These are phyloP conservation scores for Alnus rubra DNA, from an alignment of 306 rosid genomes.

Conservation along the genomic window DNA sequence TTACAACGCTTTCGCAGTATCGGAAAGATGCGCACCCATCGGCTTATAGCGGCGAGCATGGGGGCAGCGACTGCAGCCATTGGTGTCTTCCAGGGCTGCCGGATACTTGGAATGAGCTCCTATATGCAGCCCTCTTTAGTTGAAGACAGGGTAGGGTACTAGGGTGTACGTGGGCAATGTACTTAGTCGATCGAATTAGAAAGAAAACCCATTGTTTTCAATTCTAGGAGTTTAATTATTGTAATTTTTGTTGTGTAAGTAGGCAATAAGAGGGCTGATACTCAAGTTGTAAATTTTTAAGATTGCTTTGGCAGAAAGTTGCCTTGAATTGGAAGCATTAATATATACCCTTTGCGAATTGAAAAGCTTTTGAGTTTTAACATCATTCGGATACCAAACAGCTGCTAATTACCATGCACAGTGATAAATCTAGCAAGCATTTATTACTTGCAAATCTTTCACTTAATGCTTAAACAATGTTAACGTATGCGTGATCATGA, in stretches of 20 bases:
- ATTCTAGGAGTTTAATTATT: not conserved
- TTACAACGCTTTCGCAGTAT: slow-evolving; percentile 70
- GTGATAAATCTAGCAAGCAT: too few species aligned
- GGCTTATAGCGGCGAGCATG: slow-evolving; percentile 51
- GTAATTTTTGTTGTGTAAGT: slow-evolving; percentile 38
- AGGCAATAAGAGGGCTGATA: slow-evolving; percentile 50
- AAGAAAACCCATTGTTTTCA: slow-evolving; percentile 29
- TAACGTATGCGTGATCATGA: too few species aligned
- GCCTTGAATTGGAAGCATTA: slow-evolving; percentile 30
- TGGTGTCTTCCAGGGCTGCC: slow-evolving; percentile 99
- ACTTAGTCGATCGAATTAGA: not conserved
- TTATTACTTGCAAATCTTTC: too few species aligned
- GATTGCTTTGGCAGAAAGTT: slow-evolving; percentile 37
- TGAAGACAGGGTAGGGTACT: slow-evolving; percentile 19
- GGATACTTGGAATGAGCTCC: slow-evolving; percentile 90
- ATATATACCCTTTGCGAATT: not conserved
- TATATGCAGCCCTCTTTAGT: slow-evolving; percentile 58
- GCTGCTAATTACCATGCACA: too few species aligned
- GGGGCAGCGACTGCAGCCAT: slow-evolving; percentile 78
- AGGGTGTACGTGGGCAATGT: not conserved
- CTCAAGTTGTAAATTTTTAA: slow-evolving; percentile 34
- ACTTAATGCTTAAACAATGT: too few species aligned
- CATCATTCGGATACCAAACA: too few species aligned
- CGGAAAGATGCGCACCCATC: slow-evolving; percentile 93
- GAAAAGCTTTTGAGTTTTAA: too few species aligned